Evolutionary conservation across 164 flowering plant species (phyloP).

Genomic region (Kingdonia uniflora): DNA sequence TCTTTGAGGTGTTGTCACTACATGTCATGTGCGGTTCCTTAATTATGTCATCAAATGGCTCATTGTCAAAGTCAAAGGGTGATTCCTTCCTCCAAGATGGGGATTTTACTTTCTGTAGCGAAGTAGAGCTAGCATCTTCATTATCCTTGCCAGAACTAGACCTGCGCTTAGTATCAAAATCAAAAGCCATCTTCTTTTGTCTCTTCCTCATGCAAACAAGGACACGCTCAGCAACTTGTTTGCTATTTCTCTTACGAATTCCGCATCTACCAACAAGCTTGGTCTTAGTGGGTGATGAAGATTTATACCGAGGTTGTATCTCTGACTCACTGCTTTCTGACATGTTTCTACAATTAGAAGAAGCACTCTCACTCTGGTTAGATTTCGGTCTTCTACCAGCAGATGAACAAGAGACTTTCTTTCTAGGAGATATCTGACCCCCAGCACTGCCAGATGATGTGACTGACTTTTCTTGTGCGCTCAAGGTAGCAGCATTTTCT

Average conservation of each 20-base stretch:
- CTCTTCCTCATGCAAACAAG: slow-evolving; percentile 49
- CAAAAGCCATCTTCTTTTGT: slow-evolving; percentile 68
- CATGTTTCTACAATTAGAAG: slow-evolving; percentile 57
- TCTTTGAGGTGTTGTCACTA: slow-evolving; percentile 33
- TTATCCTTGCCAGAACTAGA: slow-evolving; percentile 50
- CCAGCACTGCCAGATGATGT: slow-evolving; percentile 40
- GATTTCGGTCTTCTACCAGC: slow-evolving; percentile 40
- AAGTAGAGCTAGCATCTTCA: slow-evolving; percentile 52
- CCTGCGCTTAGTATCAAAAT: slow-evolving; percentile 52
- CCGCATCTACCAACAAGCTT: slow-evolving; percentile 41
- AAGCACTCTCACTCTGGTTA: slow-evolving; percentile 70
- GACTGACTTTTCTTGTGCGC: slow-evolving; percentile 32
- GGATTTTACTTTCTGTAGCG: slow-evolving; percentile 44
- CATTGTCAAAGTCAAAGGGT: slow-evolving; percentile 14
- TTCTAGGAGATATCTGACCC: slow-evolving; percentile 25
- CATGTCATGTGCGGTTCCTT: slow-evolving; percentile 21
- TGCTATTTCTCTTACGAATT: slow-evolving; percentile 48
- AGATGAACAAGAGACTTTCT: slow-evolving; percentile 33
- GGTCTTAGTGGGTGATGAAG: slow-evolving; percentile 34
- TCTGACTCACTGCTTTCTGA: slow-evolving; percentile 82
- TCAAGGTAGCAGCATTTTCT: slow-evolving; percentile 26
- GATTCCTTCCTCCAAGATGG: slow-evolving; percentile 41
- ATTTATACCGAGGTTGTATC: slow-evolving; percentile 34
- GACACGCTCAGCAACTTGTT: slow-evolving; percentile 71
- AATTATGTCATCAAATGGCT: slow-evolving; percentile 23